phyloP scores from a whole-genome alignment of 768 basidiomycete genomes.

The Lactarius hatsudake region DNA sequence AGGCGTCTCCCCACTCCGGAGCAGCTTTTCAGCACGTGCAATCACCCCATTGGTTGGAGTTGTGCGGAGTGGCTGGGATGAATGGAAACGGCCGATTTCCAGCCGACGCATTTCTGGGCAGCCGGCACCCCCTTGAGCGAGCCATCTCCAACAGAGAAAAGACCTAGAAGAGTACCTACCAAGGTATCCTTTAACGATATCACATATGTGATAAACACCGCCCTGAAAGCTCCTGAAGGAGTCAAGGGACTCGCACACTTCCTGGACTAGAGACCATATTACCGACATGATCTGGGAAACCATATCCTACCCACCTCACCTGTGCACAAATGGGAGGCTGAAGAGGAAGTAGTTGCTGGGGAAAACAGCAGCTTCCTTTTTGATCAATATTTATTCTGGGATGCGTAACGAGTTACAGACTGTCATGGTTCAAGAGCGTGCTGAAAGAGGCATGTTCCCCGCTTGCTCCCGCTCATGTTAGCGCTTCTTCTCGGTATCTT shows the following conservation, averaged over 20 bases:
- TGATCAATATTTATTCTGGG: too few species aligned
- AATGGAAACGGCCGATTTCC: too few species aligned
- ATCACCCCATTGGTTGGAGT: too few species aligned
- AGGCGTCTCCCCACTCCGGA: too few species aligned
- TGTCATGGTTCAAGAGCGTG: constrained; percentile 38
- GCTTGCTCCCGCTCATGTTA: constrained; percentile 46
- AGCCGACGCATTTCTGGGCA: too few species aligned
- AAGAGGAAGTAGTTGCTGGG: constrained; percentile 31
- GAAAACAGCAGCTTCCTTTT: not conserved
- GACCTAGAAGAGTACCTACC: constrained; percentile 68
- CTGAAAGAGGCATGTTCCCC: constrained; percentile 47
- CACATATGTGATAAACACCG: constrained; percentile 66
- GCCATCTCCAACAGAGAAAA: constrained; percentile 28
- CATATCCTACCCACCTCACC: constrained; percentile 32
- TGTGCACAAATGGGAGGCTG: constrained; percentile 46
- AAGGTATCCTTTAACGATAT: constrained; percentile 71
- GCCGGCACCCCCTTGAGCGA: too few species aligned
- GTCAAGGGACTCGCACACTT: constrained; percentile 76
- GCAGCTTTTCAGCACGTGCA: too few species aligned
- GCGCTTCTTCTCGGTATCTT: constrained; percentile 33
- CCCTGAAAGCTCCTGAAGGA: constrained; percentile 77
- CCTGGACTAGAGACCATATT: constrained; percentile 61
- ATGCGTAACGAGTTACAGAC: too few species aligned
- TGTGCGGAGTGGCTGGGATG: too few species aligned
- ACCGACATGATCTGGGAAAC: constrained; percentile 1